Conservation (phyloP, 495 filamentous ascomycete species). For the Lentithecium fluviatile region DNA sequence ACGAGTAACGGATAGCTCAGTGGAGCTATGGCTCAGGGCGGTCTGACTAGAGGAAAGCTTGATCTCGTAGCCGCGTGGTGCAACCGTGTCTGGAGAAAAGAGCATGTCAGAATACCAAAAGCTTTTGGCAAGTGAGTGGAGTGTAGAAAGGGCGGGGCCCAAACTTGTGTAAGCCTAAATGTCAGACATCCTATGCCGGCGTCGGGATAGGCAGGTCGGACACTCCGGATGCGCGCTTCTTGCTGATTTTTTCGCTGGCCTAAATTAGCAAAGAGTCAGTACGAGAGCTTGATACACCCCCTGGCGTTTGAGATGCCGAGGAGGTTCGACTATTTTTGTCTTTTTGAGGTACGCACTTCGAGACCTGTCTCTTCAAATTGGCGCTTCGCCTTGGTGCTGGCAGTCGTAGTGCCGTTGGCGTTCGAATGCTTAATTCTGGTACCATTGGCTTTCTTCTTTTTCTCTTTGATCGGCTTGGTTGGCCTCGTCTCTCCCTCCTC, state of each 20-base stretch:
- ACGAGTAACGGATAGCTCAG: neutral
- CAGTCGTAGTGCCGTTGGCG: too few relatives aligned
- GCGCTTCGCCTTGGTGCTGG: conserved; percentile 39
- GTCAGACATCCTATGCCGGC: neutral
- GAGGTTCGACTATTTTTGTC: neutral
- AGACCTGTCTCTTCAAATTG: conserved; percentile 38
- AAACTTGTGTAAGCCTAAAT: neutral
- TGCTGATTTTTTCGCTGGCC: neutral
- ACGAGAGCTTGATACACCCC: neutral
- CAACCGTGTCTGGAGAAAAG: neutral
- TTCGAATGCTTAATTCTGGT: too few relatives aligned
- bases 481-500: conserved; percentile 64
- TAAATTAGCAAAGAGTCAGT: conserved; percentile 14
- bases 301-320: neutral
- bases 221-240: neutral
- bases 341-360: conserved; percentile 38
- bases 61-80: neutral
- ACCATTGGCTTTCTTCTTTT: conserved; percentile 31
- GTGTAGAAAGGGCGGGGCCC: neutral
- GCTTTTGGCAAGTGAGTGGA: neutral
- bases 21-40: neutral
- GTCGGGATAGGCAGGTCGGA: neutral
- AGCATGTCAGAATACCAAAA: neutral
- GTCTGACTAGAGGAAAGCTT: neutral
- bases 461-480: conserved; percentile 38